Base-by-base conservation (phyloP, 805 yeast genomes). In the Candida ulmi region DNA sequence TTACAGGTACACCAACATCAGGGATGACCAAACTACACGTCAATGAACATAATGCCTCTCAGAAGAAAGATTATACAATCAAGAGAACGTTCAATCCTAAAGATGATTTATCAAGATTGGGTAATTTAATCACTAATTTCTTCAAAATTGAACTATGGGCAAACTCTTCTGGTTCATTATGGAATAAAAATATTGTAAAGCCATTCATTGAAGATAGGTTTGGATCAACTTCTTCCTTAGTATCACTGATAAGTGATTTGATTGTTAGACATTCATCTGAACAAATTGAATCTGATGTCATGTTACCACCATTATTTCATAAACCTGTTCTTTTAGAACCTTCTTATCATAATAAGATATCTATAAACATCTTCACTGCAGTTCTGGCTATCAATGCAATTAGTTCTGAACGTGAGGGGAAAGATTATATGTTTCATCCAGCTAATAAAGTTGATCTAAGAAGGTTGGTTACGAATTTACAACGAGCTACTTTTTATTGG, bases 1-100 rank as follows among this genome's bases (percentile, higher is more conserved):
- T 82, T 1, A 77, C 84, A 0, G 88, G 90, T 24, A 82, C 90
- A 0, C 88, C 88, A 5, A 81, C 88, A 0, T 71, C 83, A 0
- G 90, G 90, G 0, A 60, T 82, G 38, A 79, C 88, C 0, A 70
- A 69, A 33, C 52, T 78, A 8, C 74, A 76, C 45, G 71, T 80
- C 47, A 47, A 43, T 42, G 57, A 53, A 18, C 41, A 33, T 2
- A 36, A 28, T 8, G 44, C 40, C 21, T 17, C 17, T 3, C 13
- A 6, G 16, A 31, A 33, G 2, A 47, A 50, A 12, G 61, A 64
- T 36, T 77, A 77, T 48, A 62, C 68, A 0, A 70, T 79, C 4
- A 74, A 70, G 44, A 67, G 67, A 38, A 63, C 58, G 19, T 79
- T 76, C 52, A 69, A 71, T 48, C 75, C 74, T 6, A 61, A 60